Evolutionary conservation across 2,329 filamentous ascomycete species (phyloP).

Genomic region (Cordyceps pruinosa): DNA sequence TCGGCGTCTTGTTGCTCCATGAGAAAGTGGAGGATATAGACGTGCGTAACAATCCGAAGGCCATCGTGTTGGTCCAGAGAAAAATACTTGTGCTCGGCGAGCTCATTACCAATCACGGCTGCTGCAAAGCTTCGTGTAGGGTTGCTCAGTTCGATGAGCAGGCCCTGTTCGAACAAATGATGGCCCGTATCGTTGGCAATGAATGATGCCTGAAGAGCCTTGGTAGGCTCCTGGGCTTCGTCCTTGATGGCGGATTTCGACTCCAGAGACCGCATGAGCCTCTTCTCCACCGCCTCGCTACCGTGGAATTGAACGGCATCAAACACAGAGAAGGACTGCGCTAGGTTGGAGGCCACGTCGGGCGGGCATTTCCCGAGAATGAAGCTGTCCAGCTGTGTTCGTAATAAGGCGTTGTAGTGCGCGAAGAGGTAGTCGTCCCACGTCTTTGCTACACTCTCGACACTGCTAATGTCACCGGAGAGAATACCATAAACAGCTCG

Average conservation of each 20-base stretch:
- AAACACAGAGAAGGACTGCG: conserved; percentile 55
- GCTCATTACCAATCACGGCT: conserved; percentile 21
- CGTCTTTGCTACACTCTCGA: conserved; percentile 65
- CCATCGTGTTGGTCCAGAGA: conserved; percentile 53
- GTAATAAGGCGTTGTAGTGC: conserved; percentile 78
- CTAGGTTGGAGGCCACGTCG: conserved; percentile 45
- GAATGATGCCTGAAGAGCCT: conserved; percentile 69
- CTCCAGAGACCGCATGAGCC: conserved; percentile 56
- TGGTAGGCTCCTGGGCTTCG: conserved; percentile 60
- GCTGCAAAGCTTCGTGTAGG: conserved; percentile 10
- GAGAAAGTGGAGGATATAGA: conserved; percentile 58
- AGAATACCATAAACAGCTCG: conserved; percentile 84
- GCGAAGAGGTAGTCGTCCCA: conserved; percentile 88
- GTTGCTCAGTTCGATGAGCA: conserved; percentile 22
- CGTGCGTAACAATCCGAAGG: conserved; percentile 62
- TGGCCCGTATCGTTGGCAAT: conserved; percentile 56
- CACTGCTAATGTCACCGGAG: conserved; percentile 74
- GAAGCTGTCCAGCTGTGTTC: conserved; percentile 72
- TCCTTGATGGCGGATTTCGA: conserved; percentile 45
- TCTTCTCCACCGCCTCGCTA: conserved; percentile 42
- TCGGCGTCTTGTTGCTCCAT: conserved; percentile 48
- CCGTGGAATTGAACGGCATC: conserved; percentile 59
- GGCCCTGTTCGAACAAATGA: conserved; percentile 54
- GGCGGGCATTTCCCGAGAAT: conserved; percentile 49
- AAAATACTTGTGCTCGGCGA: conserved; percentile 42